Evolutionary conservation across 306 rosid species (phyloP), one percentile per base, ranked within the genome.

Genomic region (Begonia loranthoides): DNA sequence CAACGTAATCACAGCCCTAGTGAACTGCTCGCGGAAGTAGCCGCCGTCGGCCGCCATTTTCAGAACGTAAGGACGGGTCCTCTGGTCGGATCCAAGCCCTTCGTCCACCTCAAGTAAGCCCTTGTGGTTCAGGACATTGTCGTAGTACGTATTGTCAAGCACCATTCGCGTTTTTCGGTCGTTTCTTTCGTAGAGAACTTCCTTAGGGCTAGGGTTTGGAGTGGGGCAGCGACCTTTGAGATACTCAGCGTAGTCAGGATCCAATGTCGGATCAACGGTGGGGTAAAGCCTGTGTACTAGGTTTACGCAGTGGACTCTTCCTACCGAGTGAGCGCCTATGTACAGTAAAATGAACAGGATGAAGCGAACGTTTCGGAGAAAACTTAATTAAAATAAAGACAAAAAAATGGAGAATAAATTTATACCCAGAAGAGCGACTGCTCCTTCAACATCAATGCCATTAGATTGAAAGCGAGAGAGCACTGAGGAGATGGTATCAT

Each of bases 271-370:
- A 51, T 90, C 94, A 14, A 82, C 79, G 0, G 73, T 76, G 0
- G 99, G 95, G 70, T 90, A 86, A 6, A 86, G 68, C 28, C 99
- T 73, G 0, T 80, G 68, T 0, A 80, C 95, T 0, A 86, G 11
- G 12, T 83, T 82, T 34, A 34, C 40, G 67, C 94, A 90, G 55
- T 86, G 99, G 39, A 73, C 76, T 49, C 94, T 75, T 13, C 99
- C 95, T 12, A 83, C 84, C 0, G 99, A 90, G 63, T 86, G 95
- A 45, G 77, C 94, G 43, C 99, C 99, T 80, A 9, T 24, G 19
- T 9, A 13, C 2, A 14, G 15, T 22, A 55, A 24, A 44, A 5
- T 19, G 6, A n/a, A 17, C 15, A 41, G 41, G 1, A 33, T 13
- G n/a, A 55, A 9, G 15, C 13, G 36, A 4, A 15, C 5, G 10